These are phyloP conservation scores for Mortierella sp. DNA, from an alignment of 371 early-diverging fungal species.

Conservation along the genomic window DNA sequence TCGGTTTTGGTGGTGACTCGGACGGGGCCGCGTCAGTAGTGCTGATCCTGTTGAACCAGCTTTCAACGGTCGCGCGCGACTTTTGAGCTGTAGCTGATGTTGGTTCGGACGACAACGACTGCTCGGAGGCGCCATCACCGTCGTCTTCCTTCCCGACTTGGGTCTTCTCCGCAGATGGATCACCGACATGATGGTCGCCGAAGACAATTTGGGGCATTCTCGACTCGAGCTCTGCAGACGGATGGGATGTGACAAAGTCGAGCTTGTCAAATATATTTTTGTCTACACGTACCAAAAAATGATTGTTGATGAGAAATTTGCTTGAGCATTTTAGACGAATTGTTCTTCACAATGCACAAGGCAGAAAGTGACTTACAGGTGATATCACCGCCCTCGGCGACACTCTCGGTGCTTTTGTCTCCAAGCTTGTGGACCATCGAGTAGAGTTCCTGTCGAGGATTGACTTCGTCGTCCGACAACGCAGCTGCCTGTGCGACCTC, in stretches of 20 bases:
- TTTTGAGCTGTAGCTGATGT: not conserved
- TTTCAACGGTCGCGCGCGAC: not conserved
- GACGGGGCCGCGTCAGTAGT: not conserved
- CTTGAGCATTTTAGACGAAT: not conserved
- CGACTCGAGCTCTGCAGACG: not conserved
- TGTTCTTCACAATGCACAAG: not conserved
- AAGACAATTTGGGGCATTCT: not conserved
- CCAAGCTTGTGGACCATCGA: conserved; percentile 2
- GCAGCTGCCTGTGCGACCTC: conserved; percentile 17
- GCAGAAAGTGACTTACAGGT: conserved; percentile 13
- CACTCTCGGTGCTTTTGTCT: not conserved
- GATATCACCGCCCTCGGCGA: not conserved
- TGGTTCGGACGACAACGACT: not conserved
- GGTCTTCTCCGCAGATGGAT: not conserved
- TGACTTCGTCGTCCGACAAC: not conserved
- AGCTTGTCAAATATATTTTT: conserved; percentile 6
- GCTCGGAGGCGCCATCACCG: not conserved
- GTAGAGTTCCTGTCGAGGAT: not conserved
- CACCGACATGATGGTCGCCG: not conserved
- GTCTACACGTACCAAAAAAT: not conserved
- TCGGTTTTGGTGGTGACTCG: not conserved
- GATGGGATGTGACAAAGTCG: conserved; percentile 7
- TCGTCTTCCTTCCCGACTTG: not conserved
- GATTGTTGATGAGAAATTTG: not conserved
- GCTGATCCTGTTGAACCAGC: not conserved